A percentile compares a stretch with the other conserved stretches of the same genome.
These are phyloP conservation scores for Trypanosoma cruzi DNA, from an alignment of 208 protist genomes.

Conservation along the genomic window DNA sequence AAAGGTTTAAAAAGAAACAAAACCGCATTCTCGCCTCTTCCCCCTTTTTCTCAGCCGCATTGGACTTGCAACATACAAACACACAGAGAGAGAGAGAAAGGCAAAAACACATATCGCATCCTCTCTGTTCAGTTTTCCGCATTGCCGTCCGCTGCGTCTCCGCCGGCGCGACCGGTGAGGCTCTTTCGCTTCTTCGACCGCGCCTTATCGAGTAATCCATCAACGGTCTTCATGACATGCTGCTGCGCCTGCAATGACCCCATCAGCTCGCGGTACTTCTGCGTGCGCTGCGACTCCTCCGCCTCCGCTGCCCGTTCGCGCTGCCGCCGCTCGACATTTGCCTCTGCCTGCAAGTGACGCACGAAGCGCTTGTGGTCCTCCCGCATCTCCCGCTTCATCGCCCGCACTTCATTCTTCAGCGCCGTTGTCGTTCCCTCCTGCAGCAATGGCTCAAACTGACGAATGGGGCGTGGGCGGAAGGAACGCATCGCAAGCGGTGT, in stretches of 20 bases:
- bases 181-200: constrained; percentile 59
- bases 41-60: background rate
- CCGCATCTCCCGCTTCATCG: constrained; percentile 71
- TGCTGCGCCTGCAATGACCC: constrained; percentile 85
- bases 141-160: constrained; percentile 10
- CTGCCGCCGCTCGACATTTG: constrained; percentile 72
- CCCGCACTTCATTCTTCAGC: constrained; percentile 65
- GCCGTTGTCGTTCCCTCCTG: constrained; percentile 53
- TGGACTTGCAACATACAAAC: background rate
- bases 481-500: constrained; percentile 84
- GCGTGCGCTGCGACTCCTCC: constrained; percentile 50
- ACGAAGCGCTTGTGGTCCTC: constrained; percentile 88
- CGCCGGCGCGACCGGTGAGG: constrained; percentile 41
- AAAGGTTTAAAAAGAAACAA: too few species aligned
- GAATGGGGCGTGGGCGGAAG: constrained; percentile 82
- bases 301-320: constrained; percentile 51
- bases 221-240: constrained; percentile 88
- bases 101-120: background rate
- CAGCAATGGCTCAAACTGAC: constrained; percentile 84
- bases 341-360: constrained; percentile 80
- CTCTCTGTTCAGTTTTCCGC: background rate
- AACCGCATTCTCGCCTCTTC: too few species aligned
- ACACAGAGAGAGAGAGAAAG: too few species aligned
- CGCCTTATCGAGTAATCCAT: constrained; percentile 68
- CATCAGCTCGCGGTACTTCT: constrained; percentile 69